phyloP scores from a whole-genome alignment of 768 basidiomycete species.

The Boletus edulis region DNA sequence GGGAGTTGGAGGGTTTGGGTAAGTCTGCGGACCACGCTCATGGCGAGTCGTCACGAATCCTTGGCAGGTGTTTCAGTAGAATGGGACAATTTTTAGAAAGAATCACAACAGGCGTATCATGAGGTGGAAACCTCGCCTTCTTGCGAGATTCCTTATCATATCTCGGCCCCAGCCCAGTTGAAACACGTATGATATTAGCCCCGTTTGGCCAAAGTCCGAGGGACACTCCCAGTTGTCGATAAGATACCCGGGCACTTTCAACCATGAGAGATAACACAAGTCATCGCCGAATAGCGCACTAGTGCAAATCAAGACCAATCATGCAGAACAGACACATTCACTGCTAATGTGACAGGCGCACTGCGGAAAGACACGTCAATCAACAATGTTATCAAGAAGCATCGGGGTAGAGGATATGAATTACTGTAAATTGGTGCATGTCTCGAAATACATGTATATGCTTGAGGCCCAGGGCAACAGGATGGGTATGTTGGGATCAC shows the following conservation, averaged over 20 bases:
- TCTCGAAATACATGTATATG: slow-evolving; percentile 33
- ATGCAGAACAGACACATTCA: background rate
- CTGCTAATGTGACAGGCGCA: background rate
- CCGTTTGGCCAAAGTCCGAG: background rate
- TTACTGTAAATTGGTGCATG: slow-evolving; percentile 26
- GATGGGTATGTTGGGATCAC: slow-evolving; percentile 23
- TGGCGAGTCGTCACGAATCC: slow-evolving; percentile 5
- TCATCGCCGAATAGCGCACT: background rate
- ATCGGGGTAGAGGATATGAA: slow-evolving; percentile 15
- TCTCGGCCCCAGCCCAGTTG: background rate
- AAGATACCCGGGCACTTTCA: background rate
- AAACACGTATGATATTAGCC: background rate
- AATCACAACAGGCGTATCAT: background rate
- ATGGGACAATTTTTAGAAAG: background rate
- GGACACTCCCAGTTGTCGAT: background rate
- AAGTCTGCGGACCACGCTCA: slow-evolving; percentile 26
- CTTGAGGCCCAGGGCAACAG: slow-evolving; percentile 27
- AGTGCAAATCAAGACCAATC: background rate
- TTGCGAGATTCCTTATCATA: slow-evolving; percentile 5
- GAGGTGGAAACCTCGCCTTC: slow-evolving; percentile 1
- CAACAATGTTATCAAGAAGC: slow-evolving; percentile 3
- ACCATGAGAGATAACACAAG: background rate
- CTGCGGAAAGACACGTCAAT: slow-evolving; percentile 9
- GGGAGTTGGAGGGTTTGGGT: slow-evolving; percentile 46
- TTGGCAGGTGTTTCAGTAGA: background rate